phyloP scores from a whole-genome alignment of 257 asterid species.

The Solanum microdontum region DNA sequence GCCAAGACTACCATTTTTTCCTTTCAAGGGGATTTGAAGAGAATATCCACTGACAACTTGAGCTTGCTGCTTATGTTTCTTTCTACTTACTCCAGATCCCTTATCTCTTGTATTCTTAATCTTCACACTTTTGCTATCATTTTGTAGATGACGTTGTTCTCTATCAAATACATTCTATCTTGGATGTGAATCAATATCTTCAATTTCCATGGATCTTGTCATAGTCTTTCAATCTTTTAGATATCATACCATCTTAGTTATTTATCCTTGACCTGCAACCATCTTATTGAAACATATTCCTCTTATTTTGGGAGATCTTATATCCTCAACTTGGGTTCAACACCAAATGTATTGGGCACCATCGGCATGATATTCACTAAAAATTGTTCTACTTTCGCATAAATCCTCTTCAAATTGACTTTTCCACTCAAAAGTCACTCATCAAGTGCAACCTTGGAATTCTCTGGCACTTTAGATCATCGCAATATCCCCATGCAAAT shows the following conservation, averaged over 20 bases:
- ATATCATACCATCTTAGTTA: background rate
- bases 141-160: background rate
- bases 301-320: conserved; percentile 32
- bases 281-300: conserved; percentile 24
- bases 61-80: conserved; percentile 9
- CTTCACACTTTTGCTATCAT: conserved; percentile 5
- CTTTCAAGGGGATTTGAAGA: conserved; percentile 1
- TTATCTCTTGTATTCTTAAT: conserved; percentile 18
- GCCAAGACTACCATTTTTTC: background rate
- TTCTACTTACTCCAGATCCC: conserved; percentile 10
- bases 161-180: conserved; percentile 18
- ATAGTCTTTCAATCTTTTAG: conserved; percentile 17
- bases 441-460: conserved; percentile 38
- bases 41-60: conserved; percentile 12
- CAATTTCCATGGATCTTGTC: conserved; percentile 4
- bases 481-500: conserved; percentile 5
- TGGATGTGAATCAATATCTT: conserved; percentile 15
- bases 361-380: conserved; percentile 10
- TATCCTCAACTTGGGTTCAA: conserved; percentile 11
- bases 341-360: conserved; percentile 11
- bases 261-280: conserved; percentile 9
- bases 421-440: conserved; percentile 44
- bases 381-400: conserved; percentile 1
- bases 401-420: conserved; percentile 6
- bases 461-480: conserved; percentile 18